phyloP scores from a whole-genome alignment of 1,284 basidiomycete species.

The Boletus smithii region DNA sequence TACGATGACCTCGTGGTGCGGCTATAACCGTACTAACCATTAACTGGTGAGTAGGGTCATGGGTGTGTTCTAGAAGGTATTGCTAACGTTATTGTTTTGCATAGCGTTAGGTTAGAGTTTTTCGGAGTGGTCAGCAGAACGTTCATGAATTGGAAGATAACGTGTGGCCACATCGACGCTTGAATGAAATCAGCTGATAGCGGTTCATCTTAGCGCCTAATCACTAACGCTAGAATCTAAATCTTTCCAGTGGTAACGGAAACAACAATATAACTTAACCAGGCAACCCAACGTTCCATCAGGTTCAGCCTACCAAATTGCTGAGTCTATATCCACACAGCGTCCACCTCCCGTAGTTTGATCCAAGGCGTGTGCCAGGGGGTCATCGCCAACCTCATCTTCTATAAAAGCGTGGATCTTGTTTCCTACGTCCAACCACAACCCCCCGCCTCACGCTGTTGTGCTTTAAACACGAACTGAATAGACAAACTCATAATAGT shows the following conservation, averaged over 20 bases:
- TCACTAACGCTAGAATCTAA: conserved; percentile 6
- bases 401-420: conserved; percentile 17
- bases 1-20: conserved; percentile 7
- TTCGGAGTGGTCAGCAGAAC: neutral
- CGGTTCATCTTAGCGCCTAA: neutral
- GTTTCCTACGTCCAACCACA: neutral
- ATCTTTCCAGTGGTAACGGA: neutral
- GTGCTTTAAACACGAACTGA: neutral
- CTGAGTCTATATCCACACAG: neutral
- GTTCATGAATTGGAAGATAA: neutral
- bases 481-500: conserved; percentile 8
- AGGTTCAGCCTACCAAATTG: neutral
- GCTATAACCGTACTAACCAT: neutral
- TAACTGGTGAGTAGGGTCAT: neutral
- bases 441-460: no score
- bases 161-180: neutral
- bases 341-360: neutral
- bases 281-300: conserved; percentile 6
- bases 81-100: conserved; percentile 8
- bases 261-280: neutral
- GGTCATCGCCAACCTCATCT: neutral
- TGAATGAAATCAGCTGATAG: no score
- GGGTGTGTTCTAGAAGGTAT: neutral
- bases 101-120: neutral
- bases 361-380: neutral